These are phyloP conservation scores for Umbelopsis sp. DNA, from an alignment of 192 early-diverging fungal species.

Conservation along the genomic window DNA sequence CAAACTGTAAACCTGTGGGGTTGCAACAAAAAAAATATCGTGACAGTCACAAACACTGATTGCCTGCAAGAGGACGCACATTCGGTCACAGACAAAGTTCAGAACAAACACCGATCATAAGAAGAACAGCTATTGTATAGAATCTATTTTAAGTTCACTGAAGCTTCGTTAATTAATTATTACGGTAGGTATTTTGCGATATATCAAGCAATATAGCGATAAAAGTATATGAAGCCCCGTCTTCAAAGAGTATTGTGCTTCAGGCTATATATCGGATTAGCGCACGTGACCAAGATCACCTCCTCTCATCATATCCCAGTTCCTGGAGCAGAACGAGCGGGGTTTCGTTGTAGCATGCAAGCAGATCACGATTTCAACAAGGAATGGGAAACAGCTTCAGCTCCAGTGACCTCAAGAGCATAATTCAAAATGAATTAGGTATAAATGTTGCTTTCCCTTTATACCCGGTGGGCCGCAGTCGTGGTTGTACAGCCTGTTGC, in stretches of 20 bases:
- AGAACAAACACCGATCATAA: no score
- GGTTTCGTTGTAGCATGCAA: no score
- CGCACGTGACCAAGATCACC: background rate
- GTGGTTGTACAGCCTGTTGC: conserved; percentile 54
- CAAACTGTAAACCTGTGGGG: background rate
- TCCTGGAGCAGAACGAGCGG: background rate
- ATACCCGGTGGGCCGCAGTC: conserved; percentile 48
- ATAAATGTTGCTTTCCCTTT: conserved; percentile 60
- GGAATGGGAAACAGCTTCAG: conserved; percentile 38
- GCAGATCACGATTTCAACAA: background rate
- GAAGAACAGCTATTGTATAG: no score
- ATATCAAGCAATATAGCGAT: no score
- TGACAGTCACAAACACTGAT: background rate
- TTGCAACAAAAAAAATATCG: conserved; percentile 3
- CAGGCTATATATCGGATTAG: background rate
- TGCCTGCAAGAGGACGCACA: no score
- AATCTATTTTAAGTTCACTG: no score
- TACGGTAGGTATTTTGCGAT: no score
- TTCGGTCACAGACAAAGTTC: no score
- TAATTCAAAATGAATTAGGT: conserved; percentile 51
- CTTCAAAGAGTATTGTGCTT: background rate
- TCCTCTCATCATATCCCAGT: background rate
- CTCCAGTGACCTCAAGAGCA: conserved; percentile 29
- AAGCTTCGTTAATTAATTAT: no score
- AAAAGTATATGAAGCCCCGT: no score